These are phyloP conservation scores for Gaeumannomyces tritici DNA, from an alignment of 2,329 filamentous ascomycete genomes.

Conservation along the genomic window DNA sequence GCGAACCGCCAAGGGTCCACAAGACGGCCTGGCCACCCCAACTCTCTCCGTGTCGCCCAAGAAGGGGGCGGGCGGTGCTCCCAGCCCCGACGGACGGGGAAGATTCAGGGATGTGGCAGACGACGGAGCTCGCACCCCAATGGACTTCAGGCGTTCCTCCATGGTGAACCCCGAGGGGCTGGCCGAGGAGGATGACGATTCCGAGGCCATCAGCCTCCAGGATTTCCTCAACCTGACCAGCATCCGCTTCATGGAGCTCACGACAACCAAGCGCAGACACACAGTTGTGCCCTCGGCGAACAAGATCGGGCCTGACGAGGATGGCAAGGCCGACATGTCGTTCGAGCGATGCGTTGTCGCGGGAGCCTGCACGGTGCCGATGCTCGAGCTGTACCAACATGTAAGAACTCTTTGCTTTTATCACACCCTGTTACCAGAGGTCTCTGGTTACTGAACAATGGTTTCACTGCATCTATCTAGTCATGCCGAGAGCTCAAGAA, in stretches of 20 bases:
- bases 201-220: slow-evolving; percentile 68
- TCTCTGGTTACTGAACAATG: slow-evolving; percentile 18
- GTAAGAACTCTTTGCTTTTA: background rate
- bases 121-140: slow-evolving; percentile 23
- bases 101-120: slow-evolving; percentile 45
- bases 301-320: slow-evolving; percentile 21
- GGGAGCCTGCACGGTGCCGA: slow-evolving; percentile 82
- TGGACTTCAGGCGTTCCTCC: background rate
- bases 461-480: slow-evolving; percentile 16
- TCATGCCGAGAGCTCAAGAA: slow-evolving; percentile 93
- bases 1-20: slow-evolving; percentile 30
- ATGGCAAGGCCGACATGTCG: slow-evolving; percentile 38
- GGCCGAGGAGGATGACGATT: slow-evolving; percentile 37
- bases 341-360: slow-evolving; percentile 78
- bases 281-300: slow-evolving; percentile 54
- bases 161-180: slow-evolving; percentile 14
- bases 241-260: slow-evolving; percentile 97
- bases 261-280: slow-evolving; percentile 86
- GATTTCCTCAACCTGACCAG: slow-evolving; percentile 93
- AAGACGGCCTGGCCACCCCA: slow-evolving; percentile 25
- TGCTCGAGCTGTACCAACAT: slow-evolving; percentile 90
- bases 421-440: too few relatives aligned
- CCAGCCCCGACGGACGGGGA: slow-evolving; percentile 46
- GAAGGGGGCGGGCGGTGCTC: slow-evolving; percentile 28
- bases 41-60: slow-evolving; percentile 36